These are phyloP conservation scores for Lolium multiflorum DNA, from an alignment of 176 grass and related monocot species.

Conservation along the genomic window DNA sequence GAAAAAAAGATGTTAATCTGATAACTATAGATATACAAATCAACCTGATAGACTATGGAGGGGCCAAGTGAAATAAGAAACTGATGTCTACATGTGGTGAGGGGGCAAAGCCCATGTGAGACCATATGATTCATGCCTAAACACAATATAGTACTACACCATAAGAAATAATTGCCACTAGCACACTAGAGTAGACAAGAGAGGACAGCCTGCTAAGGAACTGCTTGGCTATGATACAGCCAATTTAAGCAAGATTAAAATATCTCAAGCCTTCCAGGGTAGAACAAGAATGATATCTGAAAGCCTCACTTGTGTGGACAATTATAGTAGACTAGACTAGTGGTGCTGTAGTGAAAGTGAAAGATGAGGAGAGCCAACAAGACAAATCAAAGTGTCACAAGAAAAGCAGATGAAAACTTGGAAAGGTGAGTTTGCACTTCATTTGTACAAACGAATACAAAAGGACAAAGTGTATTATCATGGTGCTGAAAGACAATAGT, in stretches of 20 bases:
- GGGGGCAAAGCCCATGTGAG: constrained; percentile 52
- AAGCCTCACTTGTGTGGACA: constrained; percentile 9
- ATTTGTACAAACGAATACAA: constrained; percentile 15
- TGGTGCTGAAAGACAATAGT: not conserved
- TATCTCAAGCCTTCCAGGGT: constrained; percentile 9
- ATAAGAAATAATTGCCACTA: constrained; percentile 21
- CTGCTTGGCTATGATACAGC: constrained; percentile 22
- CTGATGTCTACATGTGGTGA: constrained; percentile 46
- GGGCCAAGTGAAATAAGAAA: constrained; percentile 49
- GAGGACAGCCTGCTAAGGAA: constrained; percentile 6
- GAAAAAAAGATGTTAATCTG: not conserved
- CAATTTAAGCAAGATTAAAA: constrained; percentile 14
- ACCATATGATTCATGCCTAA: constrained; percentile 53
- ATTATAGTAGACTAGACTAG: not conserved
- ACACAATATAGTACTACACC: not conserved
- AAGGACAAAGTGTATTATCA: constrained; percentile 14
- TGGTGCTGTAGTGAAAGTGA: constrained; percentile 12
- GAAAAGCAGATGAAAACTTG: not conserved
- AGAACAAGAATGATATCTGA: constrained; percentile 29
- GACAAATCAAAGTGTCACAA: not conserved
- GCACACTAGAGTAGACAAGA: constrained; percentile 9
- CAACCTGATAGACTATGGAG: constrained; percentile 16
- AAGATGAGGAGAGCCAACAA: constrained; percentile 23
- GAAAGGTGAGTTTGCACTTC: not conserved
- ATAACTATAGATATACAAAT: not conserved